These are phyloP conservation scores for Zygoascus meyerae DNA, from an alignment of 1,139 yeast species.

Conservation along the genomic window DNA sequence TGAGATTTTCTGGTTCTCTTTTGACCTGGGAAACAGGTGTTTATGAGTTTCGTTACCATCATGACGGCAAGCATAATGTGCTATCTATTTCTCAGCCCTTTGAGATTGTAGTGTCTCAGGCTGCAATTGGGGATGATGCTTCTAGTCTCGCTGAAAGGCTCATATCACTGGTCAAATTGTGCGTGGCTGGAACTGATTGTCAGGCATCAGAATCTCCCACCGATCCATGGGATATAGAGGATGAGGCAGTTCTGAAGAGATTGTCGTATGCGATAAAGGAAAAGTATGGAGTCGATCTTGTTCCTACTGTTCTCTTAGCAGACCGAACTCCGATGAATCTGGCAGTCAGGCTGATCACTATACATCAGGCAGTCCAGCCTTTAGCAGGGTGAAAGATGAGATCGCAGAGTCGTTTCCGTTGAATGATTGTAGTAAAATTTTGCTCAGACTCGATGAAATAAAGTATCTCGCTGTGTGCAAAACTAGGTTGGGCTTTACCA, in stretches of 20 bases:
- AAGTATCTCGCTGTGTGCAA: too few species aligned
- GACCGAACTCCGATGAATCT: conserved; percentile 29
- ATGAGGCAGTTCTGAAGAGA: conserved; percentile 25
- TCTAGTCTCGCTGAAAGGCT: conserved; percentile 33
- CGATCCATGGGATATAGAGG: conserved; percentile 27
- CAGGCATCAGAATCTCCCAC: conserved; percentile 23
- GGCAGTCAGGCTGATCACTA: conserved; percentile 28
- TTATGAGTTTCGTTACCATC: conserved; percentile 73
- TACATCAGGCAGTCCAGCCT: conserved; percentile 30
- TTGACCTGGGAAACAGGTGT: conserved; percentile 67
- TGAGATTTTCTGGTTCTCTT: conserved; percentile 46
- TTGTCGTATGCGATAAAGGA: conserved; percentile 29
- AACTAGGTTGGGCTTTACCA: not conserved
- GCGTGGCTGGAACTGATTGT: conserved; percentile 21
- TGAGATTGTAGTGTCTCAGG: conserved; percentile 46
- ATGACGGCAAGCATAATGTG: conserved; percentile 65
- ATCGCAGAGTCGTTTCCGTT: not conserved
- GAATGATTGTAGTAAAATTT: not conserved
- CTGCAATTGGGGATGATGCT: conserved; percentile 34
- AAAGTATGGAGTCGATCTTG: conserved; percentile 32
- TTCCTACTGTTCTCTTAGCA: conserved; percentile 29
- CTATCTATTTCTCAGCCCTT: conserved; percentile 65
- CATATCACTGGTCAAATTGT: conserved; percentile 24
- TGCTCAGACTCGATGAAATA: too few species aligned
- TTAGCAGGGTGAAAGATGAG: conserved; percentile 18